Evolutionary conservation across 2,329 filamentous ascomycete genomes (phyloP).

Genomic region (Scytalidium sp.): DNA sequence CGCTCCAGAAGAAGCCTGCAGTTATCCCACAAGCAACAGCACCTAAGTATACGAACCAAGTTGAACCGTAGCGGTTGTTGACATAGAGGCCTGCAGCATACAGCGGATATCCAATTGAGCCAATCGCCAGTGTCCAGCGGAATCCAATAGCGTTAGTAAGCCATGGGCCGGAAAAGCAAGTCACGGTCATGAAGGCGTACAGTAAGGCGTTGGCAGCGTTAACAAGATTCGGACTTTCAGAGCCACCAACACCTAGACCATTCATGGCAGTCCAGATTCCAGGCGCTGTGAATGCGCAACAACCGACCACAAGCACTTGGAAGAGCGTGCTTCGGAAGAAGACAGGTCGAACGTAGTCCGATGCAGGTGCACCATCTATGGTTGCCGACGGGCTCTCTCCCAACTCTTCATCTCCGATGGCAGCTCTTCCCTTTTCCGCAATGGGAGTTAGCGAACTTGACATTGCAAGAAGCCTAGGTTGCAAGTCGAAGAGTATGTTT

Average conservation of each 20-base stretch:
- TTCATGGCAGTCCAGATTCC: conserved; percentile 43
- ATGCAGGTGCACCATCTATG: too few relatives aligned
- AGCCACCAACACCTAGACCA: conserved; percentile 38
- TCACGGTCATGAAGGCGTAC: conserved; percentile 41
- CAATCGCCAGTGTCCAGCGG: conserved; percentile 37
- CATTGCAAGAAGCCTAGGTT: too few relatives aligned
- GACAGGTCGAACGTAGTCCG: too few relatives aligned
- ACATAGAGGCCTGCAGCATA: conserved; percentile 38
- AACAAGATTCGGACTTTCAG: conserved; percentile 37
- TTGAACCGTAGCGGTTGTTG: conserved; percentile 34
- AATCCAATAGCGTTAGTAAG: conserved; percentile 36
- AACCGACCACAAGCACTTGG: conserved; percentile 36
- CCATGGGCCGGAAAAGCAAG: conserved; percentile 37
- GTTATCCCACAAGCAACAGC: conserved; percentile 34
- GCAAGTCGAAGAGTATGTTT: too few relatives aligned
- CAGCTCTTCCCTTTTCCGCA: too few relatives aligned
- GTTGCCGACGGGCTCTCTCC: too few relatives aligned
- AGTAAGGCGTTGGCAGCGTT: conserved; percentile 44
- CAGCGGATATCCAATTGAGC: conserved; percentile 38
- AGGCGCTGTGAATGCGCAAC: conserved; percentile 37
- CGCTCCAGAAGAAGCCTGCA: conserved; percentile 39
- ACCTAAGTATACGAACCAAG: conserved; percentile 37
- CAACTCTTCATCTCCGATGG: too few relatives aligned
- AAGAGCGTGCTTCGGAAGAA: conserved; percentile 45
- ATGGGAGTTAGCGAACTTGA: too few relatives aligned